These are phyloP conservation scores for Lodderomyces oxycetoniae DNA, from an alignment of 1,139 yeast species.

Conservation along the genomic window DNA sequence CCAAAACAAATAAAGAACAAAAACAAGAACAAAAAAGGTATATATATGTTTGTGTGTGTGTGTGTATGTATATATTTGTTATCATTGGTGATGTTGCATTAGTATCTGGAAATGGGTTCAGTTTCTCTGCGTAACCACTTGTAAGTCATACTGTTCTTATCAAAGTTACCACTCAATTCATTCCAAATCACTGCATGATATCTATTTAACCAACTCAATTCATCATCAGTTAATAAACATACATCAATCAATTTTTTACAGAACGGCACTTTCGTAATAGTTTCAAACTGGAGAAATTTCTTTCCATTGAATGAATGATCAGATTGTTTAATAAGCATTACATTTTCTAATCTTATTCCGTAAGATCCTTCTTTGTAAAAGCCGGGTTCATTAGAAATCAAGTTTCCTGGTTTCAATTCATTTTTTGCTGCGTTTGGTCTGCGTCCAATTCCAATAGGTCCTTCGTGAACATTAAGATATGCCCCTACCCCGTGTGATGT, in stretches of 20 bases:
- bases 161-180: slow-evolving; percentile 44
- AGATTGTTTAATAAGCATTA: slow-evolving; percentile 56
- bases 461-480: slow-evolving; percentile 90
- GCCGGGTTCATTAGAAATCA: slow-evolving; percentile 94
- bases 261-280: slow-evolving; percentile 87
- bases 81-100: background rate
- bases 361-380: slow-evolving; percentile 87
- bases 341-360: slow-evolving; percentile 91
- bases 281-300: slow-evolving; percentile 70
- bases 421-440: slow-evolving; percentile 45
- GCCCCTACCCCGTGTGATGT: slow-evolving; percentile 98
- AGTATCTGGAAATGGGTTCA: slow-evolving; percentile 23
- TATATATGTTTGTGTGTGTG: background rate
- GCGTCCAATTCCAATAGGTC: slow-evolving; percentile 89
- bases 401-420: slow-evolving; percentile 63
- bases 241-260: slow-evolving; percentile 25
- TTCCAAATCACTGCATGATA: slow-evolving; percentile 66
- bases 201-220: slow-evolving; percentile 60
- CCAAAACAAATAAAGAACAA: background rate
- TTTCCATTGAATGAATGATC: slow-evolving; percentile 44
- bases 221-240: slow-evolving; percentile 49
- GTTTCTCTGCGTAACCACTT: slow-evolving; percentile 81
- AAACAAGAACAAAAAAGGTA: background rate
- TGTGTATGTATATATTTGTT: background rate
- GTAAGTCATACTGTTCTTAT: slow-evolving; percentile 49